Base-by-base conservation (phyloP, 2,329 filamentous ascomycete species). In the Hypoxylon sp. region DNA sequence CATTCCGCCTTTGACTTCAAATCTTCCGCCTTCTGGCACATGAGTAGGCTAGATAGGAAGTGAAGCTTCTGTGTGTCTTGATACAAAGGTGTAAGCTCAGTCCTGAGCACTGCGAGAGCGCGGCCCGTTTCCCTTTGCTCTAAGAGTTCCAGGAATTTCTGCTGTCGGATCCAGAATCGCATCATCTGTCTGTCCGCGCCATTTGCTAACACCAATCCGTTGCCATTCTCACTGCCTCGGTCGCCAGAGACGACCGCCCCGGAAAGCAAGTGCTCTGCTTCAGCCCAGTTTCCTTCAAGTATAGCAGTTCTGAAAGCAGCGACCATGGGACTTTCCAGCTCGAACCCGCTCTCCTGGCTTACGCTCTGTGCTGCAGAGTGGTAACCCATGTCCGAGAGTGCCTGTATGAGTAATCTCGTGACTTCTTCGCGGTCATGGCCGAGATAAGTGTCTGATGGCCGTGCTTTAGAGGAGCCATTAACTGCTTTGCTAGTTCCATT, bases 371-470 rank as follows among this genome's bases (percentile, higher is more conserved):
- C 95, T 11, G 95, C 92, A 11, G 85, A 84, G 65, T 89, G 85
- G 77, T 98, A 98, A 2, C 96, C 96, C 82, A 99, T 86, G 78
- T 98, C 95, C 23, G 90, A 88, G 70, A 99, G 82, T 36, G 94
- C 92, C 80, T 99, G 96, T 75, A 99, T 96, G 74, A 99, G 81
- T 70, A 98, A 91, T 59, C 96, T 87, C 4, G 95, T 97, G 48
- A 98, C 91, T 82, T 99, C 95, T 83, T 97, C 94, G 77, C 93
- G 89, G 77, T 96, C 89, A 77, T 98, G 95, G 17, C 94, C 94
- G 76, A 90, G 91, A 79, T 97, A 98, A 7, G 68, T 60, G 76
- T 78, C 62, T 62, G 70, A 32, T 68, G 63, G 63, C 75, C 79
- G 61, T 72, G 71, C 51, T 66, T 74, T 78, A 11, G 84, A 79